These are phyloP conservation scores for Coemansia sp. DNA, from an alignment of 192 early-diverging fungal genomes.

Conservation along the genomic window DNA sequence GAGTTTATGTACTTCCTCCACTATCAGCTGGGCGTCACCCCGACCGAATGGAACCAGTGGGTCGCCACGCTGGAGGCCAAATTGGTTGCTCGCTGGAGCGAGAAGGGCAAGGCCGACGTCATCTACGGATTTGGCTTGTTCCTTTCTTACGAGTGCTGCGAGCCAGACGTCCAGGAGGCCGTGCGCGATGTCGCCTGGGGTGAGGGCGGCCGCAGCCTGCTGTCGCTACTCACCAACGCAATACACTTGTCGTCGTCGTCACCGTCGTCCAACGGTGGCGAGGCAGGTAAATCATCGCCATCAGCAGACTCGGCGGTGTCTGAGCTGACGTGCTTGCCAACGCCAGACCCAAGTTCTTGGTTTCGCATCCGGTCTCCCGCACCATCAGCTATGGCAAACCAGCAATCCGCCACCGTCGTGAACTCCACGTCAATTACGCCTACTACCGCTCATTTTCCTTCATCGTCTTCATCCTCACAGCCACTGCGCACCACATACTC, in stretches of 20 bases:
- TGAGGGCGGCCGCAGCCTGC: conserved; percentile 50
- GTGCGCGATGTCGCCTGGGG: conserved; percentile 57
- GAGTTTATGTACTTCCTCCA: conserved; percentile 62
- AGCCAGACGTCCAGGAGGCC: conserved; percentile 43
- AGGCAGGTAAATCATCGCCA: conserved; percentile 41
- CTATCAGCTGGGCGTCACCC: conserved; percentile 58
- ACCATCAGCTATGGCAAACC: not conserved
- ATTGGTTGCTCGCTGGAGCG: conserved; percentile 54
- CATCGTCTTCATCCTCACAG: conserved; percentile 3
- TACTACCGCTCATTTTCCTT: conserved; percentile 27
- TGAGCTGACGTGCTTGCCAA: conserved; percentile 49
- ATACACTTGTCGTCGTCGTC: conserved; percentile 31
- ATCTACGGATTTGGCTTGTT: conserved; percentile 55
- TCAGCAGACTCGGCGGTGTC: conserved; percentile 53
- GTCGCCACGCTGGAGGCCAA: conserved; percentile 58
- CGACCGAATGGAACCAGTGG: conserved; percentile 59
- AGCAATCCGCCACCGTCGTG: conserved; percentile 12
- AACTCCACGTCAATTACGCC: conserved; percentile 45
- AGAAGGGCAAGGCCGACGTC: conserved; percentile 52
- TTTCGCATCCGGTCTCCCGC: conserved; percentile 47
- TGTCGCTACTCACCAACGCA: conserved; percentile 46
- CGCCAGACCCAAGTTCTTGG: conserved; percentile 52
- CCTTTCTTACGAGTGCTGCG: conserved; percentile 56
- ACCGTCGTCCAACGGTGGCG: conserved; percentile 1
- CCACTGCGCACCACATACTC: conserved; percentile 9